These are phyloP conservation scores for Fennellomyces sp. DNA, from an alignment of 371 early-diverging fungal genomes.

Conservation along the genomic window DNA sequence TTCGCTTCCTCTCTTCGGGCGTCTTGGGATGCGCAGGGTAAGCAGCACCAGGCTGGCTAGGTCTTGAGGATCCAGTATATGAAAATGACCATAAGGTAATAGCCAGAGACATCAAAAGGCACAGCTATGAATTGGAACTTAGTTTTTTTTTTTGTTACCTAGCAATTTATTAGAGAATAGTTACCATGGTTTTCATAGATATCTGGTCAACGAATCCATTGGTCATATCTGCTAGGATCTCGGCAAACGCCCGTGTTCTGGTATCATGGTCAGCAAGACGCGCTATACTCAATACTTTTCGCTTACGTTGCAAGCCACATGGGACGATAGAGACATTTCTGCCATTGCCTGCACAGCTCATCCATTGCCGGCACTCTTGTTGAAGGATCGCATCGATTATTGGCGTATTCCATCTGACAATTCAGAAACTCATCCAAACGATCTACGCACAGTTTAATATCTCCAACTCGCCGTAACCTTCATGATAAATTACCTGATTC, in stretches of 20 bases:
- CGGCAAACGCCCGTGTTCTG: constrained; percentile 20
- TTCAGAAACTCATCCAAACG: constrained; percentile 11
- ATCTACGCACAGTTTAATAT: constrained; percentile 6
- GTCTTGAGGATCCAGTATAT: too few relatives aligned
- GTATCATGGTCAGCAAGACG: background rate
- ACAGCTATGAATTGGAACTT: background rate
- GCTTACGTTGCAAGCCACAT: constrained; percentile 24
- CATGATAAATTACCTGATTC: constrained; percentile 19
- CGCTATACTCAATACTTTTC: background rate
- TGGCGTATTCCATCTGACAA: constrained; percentile 10
- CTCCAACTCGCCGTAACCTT: background rate
- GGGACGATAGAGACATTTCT: constrained; percentile 19
- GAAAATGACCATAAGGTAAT: background rate
- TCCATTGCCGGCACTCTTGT: constrained; percentile 16
- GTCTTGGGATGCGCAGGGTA: background rate
- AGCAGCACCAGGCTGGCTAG: background rate
- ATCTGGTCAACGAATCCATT: constrained; percentile 23
- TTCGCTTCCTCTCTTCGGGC: background rate
- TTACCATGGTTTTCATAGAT: constrained; percentile 22
- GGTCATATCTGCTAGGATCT: constrained; percentile 21
- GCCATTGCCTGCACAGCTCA: constrained; percentile 19
- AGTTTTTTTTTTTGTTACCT: too few relatives aligned
- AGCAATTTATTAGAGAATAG: background rate
- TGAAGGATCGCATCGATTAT: constrained; percentile 17
- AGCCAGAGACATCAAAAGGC: too few relatives aligned